These are phyloP conservation scores for Nephelium lappaceum DNA, from an alignment of 345 rosid genomes.

Conservation along the genomic window DNA sequence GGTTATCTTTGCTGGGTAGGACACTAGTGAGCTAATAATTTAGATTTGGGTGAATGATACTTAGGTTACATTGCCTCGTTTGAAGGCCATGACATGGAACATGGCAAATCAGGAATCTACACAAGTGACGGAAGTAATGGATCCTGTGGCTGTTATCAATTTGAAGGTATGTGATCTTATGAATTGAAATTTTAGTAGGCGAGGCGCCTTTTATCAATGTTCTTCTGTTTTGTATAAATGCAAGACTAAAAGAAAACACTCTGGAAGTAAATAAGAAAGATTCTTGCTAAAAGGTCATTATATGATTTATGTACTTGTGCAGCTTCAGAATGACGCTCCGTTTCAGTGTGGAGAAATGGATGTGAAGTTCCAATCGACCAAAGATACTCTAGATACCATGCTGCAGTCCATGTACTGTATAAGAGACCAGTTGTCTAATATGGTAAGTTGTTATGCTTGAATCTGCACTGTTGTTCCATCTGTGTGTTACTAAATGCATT, in stretches of 20 bases:
- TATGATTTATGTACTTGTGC: slow-evolving; percentile 14
- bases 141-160: slow-evolving; percentile 52
- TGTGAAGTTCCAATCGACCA: slow-evolving; percentile 49
- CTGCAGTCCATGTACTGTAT: slow-evolving; percentile 47
- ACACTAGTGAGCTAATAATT: background rate
- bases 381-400: slow-evolving; percentile 47
- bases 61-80: slow-evolving; percentile 49
- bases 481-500: background rate
- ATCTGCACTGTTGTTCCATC: background rate
- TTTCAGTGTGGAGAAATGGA: slow-evolving; percentile 42
- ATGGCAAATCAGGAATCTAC: slow-evolving; percentile 43
- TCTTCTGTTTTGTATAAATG: background rate
- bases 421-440: slow-evolving; percentile 48
- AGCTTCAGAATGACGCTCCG: slow-evolving; percentile 57
- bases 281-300: background rate
- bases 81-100: slow-evolving; percentile 67
- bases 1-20: slow-evolving; percentile 7
- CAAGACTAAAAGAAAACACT: background rate
- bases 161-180: slow-evolving; percentile 41
- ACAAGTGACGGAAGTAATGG: slow-evolving; percentile 26
- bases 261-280: background rate
- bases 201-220: background rate
- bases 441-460: slow-evolving; percentile 33
- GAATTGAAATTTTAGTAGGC: background rate
- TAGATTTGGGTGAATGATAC: background rate